Evolutionary conservation across 305 asterid genomes (phyloP).

Genomic region (Rubia tinctorum): DNA sequence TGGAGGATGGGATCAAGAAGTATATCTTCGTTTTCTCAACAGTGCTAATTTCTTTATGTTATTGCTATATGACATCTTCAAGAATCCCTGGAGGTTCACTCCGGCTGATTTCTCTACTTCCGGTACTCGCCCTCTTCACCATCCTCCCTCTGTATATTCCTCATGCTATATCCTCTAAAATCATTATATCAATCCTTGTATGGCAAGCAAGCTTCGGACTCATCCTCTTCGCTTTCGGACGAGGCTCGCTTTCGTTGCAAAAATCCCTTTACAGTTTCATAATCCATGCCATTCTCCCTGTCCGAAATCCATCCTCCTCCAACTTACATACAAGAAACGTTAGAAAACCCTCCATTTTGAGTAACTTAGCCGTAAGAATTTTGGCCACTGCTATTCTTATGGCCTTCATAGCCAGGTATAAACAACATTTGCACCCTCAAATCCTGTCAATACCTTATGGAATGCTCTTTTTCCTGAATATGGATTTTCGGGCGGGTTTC

Average conservation of each 20-base stretch:
- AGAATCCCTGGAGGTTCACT: neutral
- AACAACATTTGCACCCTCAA: neutral
- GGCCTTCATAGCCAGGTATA: neutral
- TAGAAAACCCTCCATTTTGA: neutral
- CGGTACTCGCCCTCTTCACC: neutral
- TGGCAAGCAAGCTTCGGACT: neutral
- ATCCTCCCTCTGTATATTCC: neutral
- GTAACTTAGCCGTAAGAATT: neutral
- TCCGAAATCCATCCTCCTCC: neutral
- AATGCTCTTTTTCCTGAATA: neutral
- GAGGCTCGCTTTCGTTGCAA: neutral
- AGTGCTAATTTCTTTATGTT: neutral
- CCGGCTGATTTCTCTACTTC: neutral
- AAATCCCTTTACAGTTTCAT: neutral
- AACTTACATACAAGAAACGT: neutral
- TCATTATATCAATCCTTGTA: neutral
- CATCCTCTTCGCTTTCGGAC: neutral
- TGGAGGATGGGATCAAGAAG: neutral
- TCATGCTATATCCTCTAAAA: neutral
- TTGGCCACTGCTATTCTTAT: neutral
- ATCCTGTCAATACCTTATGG: neutral
- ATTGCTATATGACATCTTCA: neutral
- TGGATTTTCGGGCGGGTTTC: neutral
- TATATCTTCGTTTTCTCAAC: neutral
- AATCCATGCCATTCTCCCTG: neutral